phyloP scores from a whole-genome alignment of 306 rosid species.

The Begonia peltatifolia region DNA sequence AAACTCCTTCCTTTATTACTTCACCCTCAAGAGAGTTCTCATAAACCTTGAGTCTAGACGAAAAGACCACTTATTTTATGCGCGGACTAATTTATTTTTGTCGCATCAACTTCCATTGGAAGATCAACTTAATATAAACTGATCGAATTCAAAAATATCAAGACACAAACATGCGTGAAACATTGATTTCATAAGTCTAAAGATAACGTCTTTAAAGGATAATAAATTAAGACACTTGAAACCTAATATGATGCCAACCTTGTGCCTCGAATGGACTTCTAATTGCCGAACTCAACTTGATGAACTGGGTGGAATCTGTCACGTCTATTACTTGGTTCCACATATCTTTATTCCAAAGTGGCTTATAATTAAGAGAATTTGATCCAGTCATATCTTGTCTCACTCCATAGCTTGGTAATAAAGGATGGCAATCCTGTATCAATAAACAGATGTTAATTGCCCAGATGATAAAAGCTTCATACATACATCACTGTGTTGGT shows the following conservation, averaged over 20 bases:
- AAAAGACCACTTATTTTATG: too few species aligned
- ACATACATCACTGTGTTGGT: too few species aligned
- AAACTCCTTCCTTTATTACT: too few species aligned
- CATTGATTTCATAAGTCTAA: too few species aligned
- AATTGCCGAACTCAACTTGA: slow-evolving; percentile 23
- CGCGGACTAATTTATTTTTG: too few species aligned
- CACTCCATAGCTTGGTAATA: slow-evolving; percentile 25
- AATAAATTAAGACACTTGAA: neutral
- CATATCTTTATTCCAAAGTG: slow-evolving; percentile 20
- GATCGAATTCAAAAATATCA: neutral
- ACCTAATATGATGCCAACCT: slow-evolving; percentile 31
- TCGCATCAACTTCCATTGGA: neutral
- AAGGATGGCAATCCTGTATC: slow-evolving; percentile 38
- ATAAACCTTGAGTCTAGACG: too few species aligned
- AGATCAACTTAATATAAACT: neutral
- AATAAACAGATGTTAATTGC: neutral
- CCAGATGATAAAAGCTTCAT: neutral
- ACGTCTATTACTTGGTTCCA: slow-evolving; percentile 29
- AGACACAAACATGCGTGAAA: neutral
- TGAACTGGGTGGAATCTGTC: slow-evolving; percentile 20
- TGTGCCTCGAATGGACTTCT: slow-evolving; percentile 30
- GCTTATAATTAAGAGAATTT: slow-evolving; percentile 27
- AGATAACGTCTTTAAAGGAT: too few species aligned
- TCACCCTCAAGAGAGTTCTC: too few species aligned
- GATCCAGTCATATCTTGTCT: slow-evolving; percentile 31